A percentile compares a stretch with the other conserved stretches of the same genome.
These are phyloP conservation scores for Aspergillus sp. DNA, from an alignment of 2,329 filamentous ascomycete genomes.

Conservation along the genomic window DNA sequence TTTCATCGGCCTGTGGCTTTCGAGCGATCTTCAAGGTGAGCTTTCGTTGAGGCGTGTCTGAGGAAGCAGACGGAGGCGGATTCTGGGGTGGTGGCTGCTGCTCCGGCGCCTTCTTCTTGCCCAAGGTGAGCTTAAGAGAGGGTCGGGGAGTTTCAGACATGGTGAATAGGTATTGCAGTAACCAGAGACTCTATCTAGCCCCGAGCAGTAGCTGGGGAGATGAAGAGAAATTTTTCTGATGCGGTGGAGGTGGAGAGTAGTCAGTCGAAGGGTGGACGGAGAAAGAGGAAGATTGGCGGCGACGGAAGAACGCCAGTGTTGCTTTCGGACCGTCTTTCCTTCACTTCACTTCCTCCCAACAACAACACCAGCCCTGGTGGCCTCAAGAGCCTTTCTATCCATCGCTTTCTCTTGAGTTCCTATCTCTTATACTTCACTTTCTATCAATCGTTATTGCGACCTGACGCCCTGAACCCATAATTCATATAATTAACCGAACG, in stretches of 20 bases:
- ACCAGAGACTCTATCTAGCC: neutral
- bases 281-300: conserved; percentile 5
- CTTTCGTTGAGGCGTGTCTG: conserved; percentile 29
- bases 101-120: conserved; percentile 31
- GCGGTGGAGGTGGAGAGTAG: neutral
- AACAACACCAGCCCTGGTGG: neutral
- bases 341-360: neutral
- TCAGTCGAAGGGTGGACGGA: neutral
- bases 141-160: conserved; percentile 34
- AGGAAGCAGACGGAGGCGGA: conserved; percentile 14
- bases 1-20: conserved; percentile 17
- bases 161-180: conserved; percentile 3
- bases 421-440: neutral
- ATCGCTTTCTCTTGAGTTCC: neutral
- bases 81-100: conserved; percentile 14
- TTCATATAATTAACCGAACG: too few relatives aligned
- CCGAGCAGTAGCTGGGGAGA: conserved; percentile 5
- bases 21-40: conserved; percentile 38
- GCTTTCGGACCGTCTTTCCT: conserved; percentile 3
- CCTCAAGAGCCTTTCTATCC: too few relatives aligned
- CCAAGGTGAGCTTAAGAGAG: conserved; percentile 38
- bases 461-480: too few relatives aligned
- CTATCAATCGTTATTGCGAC: too few relatives aligned
- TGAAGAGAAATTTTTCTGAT: conserved; percentile 1
- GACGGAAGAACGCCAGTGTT: neutral